A percentile compares a stretch with the other conserved stretches of the same genome.
Conservation (phyloP, 176 grass and related monocot genomes). For the Puya raimondii region DNA sequence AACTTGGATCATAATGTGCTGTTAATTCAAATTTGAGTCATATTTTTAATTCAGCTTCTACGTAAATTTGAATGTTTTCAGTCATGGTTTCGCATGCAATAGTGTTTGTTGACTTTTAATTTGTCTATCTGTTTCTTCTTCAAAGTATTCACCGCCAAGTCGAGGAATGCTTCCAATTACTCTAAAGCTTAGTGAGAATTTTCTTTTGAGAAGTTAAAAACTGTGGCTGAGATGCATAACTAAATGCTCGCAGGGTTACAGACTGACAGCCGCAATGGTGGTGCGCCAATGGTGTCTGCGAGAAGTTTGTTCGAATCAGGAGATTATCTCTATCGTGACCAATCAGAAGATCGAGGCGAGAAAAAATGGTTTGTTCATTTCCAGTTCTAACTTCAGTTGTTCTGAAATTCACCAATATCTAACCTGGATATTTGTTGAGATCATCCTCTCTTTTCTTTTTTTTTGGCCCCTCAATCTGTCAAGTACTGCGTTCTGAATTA, state of each 20-base stretch:
- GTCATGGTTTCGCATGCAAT: too few relatives aligned
- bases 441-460: neutral
- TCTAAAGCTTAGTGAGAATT: neutral
- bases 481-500: neutral
- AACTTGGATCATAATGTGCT: too few relatives aligned
- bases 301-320: slow-evolving; percentile 64
- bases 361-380: slow-evolving; percentile 54
- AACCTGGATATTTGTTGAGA: neutral
- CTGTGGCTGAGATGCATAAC: neutral
- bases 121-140: too few relatives aligned
- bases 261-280: slow-evolving; percentile 55
- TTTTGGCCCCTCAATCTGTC: slow-evolving; percentile 2
- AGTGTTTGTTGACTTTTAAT: too few relatives aligned
- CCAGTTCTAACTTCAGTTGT: slow-evolving; percentile 1
- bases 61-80: too few relatives aligned
- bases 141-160: too few relatives aligned
- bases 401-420: slow-evolving; percentile 4
- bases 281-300: slow-evolving; percentile 68
- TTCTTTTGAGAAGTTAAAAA: neutral
- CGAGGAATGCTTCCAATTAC: too few relatives aligned
- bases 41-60: too few relatives aligned
- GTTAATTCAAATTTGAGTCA: too few relatives aligned
- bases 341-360: slow-evolving; percentile 51
- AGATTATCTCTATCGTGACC: slow-evolving; percentile 67
- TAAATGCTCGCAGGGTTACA: slow-evolving; percentile 52